These are phyloP conservation scores for Kwoniella shivajii DNA, from an alignment of 1,284 basidiomycete genomes.

Conservation along the genomic window DNA sequence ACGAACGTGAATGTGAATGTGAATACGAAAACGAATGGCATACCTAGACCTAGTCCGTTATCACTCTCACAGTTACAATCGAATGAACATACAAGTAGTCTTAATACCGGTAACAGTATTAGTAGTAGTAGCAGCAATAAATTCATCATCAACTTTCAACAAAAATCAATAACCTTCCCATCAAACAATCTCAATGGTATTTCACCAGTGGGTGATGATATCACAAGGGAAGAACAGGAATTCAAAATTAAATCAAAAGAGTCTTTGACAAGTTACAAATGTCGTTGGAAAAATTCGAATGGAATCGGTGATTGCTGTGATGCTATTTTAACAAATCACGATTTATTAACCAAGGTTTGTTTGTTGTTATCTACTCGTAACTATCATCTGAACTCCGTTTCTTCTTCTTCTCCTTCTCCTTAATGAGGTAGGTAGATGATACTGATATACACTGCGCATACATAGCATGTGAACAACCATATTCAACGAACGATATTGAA, in stretches of 20 bases:
- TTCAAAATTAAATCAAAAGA: background rate
- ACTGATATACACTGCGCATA: background rate
- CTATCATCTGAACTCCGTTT: background rate
- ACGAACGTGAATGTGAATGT: too few species aligned
- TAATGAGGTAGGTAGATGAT: background rate
- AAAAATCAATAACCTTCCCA: background rate
- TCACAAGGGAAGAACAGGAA: background rate
- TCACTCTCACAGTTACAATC: background rate
- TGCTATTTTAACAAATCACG: slow-evolving; percentile 2
- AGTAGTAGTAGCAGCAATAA: background rate
- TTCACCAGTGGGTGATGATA: background rate
- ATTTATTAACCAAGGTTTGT: slow-evolving; percentile 1
- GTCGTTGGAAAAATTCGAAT: background rate
- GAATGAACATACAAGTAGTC: background rate
- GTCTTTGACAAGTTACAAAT: background rate
- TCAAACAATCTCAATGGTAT: background rate
- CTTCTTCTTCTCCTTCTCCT: background rate
- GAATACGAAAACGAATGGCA: too few species aligned
- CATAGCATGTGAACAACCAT: slow-evolving; percentile 4
- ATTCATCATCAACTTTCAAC: background rate
- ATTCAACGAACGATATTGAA: background rate
- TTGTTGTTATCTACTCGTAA: background rate
- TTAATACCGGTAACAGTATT: background rate
- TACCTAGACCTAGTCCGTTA: too few species aligned
- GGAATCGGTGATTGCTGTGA: background rate